phyloP scores from a whole-genome alignment of 805 yeast genomes.

The Kodamaea restingae region DNA sequence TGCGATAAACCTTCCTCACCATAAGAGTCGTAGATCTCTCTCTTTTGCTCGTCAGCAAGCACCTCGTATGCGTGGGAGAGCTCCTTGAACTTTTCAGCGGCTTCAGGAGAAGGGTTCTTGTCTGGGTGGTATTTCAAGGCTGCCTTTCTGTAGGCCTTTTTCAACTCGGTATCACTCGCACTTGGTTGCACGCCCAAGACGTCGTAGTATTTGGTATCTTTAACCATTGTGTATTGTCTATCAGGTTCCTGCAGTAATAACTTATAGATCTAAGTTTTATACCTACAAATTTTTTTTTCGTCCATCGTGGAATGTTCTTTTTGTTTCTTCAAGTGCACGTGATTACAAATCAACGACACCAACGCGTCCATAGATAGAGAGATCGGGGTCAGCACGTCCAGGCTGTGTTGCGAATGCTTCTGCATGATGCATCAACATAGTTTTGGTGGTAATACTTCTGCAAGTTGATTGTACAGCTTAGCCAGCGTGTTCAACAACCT shows the following conservation, averaged over 20 bases:
- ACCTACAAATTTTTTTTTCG: conserved; percentile 6
- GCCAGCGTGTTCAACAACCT: conserved; percentile 81
- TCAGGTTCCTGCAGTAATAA: conserved; percentile 1
- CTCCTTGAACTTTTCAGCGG: conserved; percentile 93
- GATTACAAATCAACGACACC: conserved; percentile 4
- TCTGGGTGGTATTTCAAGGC: conserved; percentile 84
- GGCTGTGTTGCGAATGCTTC: too few relatives aligned
- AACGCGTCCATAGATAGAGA: too few relatives aligned
- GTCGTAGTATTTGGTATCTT: conserved; percentile 76
- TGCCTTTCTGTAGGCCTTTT: conserved; percentile 77
- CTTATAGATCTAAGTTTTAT: conserved; percentile 3
- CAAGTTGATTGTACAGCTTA: too few relatives aligned
- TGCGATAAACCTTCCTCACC: conserved; percentile 85
- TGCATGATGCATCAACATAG: too few relatives aligned
- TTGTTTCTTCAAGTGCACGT: conserved; percentile 5
- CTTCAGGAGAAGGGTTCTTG: conserved; percentile 80
- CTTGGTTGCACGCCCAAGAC: conserved; percentile 64
- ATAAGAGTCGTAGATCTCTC: conserved; percentile 81
- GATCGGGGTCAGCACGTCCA: too few relatives aligned
- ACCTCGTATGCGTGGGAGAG: conserved; percentile 84
- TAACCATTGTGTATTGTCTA: conserved; percentile 50
- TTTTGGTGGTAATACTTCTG: too few relatives aligned
- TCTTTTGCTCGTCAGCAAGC: conserved; percentile 82
- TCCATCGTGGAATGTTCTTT: conserved; percentile 10
- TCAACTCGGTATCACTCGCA: conserved; percentile 68